Evolutionary conservation across 257 asterid genomes (phyloP), one percentile per base, ranked within the genome.

Genomic region (Echites panduratus): DNA sequence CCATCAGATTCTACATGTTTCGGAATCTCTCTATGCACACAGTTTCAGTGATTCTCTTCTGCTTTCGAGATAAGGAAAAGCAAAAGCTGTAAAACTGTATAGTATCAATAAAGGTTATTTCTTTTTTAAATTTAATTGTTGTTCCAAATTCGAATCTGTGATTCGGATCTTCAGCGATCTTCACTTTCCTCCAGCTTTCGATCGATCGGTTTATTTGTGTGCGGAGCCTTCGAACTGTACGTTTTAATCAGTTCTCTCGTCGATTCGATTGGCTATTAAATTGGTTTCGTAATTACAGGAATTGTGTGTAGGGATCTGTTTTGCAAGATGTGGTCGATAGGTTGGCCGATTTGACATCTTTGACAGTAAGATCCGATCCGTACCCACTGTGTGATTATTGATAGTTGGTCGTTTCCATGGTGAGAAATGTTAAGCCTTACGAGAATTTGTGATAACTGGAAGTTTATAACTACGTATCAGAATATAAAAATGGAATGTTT

Each of bases 331-430:
- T 80, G 62, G 76, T 70, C 69, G 73, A 61, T 78, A 64, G 70
- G 85, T 81, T 79, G 53, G 78, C 61, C 48, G 78, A 72, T 68
- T 74, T 82, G 43, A 72, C 78, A 77, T 40, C 52, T 82, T 68
- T 81, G 84, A 86, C 73, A 70, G 92, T 87, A 84, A 87, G 96
- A 80, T 84, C 89, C 79, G 80, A 61, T 79, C 81, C 73, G 22
- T 29, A 58, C 50, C 27, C 40, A 4, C 58, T 16, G 22, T 45
- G n/a, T 70, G 14, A 59, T 40, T 65, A 41, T 32, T 16, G 63
- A 27, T 79, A 14, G 44, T 13, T 58, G 29, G 43, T 40, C 44
- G 43, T 47, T 72, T 65, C 66, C 75, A 24, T n/a, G 45, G 2
- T 0, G 29, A 43, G 70, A 22, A 57, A 65, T 69, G 52, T 70